Evolutionary conservation across 768 basidiomycete species (phyloP).

Genomic region (Steccherinum ochraceum): DNA sequence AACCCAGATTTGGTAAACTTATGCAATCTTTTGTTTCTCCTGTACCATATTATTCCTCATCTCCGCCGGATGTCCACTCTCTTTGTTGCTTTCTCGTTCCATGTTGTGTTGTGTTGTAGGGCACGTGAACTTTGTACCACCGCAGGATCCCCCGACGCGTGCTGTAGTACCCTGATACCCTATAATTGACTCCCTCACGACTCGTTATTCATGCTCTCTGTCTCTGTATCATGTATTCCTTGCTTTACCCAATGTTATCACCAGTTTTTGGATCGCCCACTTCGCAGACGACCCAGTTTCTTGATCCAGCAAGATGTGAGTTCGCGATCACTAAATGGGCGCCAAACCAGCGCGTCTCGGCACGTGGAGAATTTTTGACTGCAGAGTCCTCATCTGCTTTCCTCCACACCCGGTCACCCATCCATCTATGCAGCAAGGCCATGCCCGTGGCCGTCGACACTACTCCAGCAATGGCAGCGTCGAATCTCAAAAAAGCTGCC

Average conservation of each 20-base stretch:
- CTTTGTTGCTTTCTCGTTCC: too few relatives aligned
- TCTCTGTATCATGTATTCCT: not conserved
- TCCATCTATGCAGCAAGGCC: not conserved
- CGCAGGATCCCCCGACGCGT: not conserved
- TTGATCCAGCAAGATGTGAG: too few relatives aligned
- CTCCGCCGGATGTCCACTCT: not conserved
- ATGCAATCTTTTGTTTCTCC: not conserved
- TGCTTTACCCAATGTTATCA: too few relatives aligned
- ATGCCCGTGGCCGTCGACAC: conserved; percentile 25
- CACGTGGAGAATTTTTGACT: conserved; percentile 24
- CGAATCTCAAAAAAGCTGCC: conserved; percentile 27
- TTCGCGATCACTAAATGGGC: not conserved
- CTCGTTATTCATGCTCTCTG: not conserved
- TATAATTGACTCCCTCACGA: not conserved
- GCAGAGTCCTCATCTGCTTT: conserved; percentile 3
- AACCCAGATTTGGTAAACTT: conserved; percentile 64
- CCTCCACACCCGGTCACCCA: not conserved
- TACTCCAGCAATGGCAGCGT: conserved; percentile 19
- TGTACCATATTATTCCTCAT: not conserved
- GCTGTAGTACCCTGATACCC: not conserved
- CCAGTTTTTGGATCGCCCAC: too few relatives aligned
- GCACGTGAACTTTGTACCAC: not conserved
- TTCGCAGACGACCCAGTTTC: too few relatives aligned
- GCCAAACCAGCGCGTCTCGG: conserved; percentile 1
- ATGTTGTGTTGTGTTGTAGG: not conserved